phyloP scores from a whole-genome alignment of 1,139 yeast species.

The Meyerozyma sp. region DNA sequence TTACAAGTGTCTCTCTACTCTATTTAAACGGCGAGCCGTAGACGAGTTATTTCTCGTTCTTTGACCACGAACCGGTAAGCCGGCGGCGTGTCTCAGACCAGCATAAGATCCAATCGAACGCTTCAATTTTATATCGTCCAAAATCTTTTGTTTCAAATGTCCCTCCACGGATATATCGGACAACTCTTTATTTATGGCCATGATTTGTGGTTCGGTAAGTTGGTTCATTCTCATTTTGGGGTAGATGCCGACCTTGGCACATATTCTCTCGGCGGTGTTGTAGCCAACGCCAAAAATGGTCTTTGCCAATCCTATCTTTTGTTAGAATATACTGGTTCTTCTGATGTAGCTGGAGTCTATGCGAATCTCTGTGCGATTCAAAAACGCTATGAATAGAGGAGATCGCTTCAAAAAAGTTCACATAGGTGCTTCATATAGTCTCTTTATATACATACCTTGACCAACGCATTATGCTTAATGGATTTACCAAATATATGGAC shows the following conservation, averaged over 20 bases:
- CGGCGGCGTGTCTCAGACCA: slow-evolving; percentile 86
- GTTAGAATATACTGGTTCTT: slow-evolving; percentile 4
- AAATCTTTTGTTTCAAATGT: slow-evolving; percentile 71
- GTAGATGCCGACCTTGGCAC: slow-evolving; percentile 85
- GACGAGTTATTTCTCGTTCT: slow-evolving; percentile 84
- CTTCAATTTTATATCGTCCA: slow-evolving; percentile 76
- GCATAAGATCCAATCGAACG: slow-evolving; percentile 78
- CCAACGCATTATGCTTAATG: slow-evolving; percentile 48
- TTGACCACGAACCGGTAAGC: slow-evolving; percentile 92
- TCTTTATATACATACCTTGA: slow-evolving; percentile 26
- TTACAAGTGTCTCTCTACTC: slow-evolving; percentile 48
- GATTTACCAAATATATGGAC: slow-evolving; percentile 74
- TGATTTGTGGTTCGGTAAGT: slow-evolving; percentile 78
- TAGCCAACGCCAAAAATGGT: slow-evolving; percentile 84
- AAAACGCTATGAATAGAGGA: background rate
- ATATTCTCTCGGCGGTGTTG: slow-evolving; percentile 66
- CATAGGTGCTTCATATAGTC: background rate
- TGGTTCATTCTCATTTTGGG: slow-evolving; percentile 95
- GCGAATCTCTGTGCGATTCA: too few relatives aligned
- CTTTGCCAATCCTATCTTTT: slow-evolving; percentile 66
- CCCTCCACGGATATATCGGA: slow-evolving; percentile 82
- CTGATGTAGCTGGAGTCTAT: too few relatives aligned
- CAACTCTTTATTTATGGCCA: slow-evolving; percentile 82
- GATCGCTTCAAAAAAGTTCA: background rate
- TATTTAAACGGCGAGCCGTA: slow-evolving; percentile 85